Conservation (phyloP, 176 grass and related monocot genomes). For the Hordeum vulgare region DNA sequence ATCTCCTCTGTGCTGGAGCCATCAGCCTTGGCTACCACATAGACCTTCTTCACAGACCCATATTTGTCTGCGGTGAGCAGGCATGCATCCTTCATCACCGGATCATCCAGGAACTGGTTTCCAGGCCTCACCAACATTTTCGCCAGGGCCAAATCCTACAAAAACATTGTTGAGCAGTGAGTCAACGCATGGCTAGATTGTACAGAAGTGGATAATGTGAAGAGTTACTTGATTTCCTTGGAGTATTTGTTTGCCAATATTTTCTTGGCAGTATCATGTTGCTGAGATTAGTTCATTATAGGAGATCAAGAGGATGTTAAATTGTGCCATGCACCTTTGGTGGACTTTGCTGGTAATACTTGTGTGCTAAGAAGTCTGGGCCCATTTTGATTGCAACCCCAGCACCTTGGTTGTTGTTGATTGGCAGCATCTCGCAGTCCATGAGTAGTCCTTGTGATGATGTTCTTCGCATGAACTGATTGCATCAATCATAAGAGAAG, state of each 20-base stretch:
- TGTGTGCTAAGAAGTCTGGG: conserved; percentile 25
- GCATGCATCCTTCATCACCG: conserved; percentile 12
- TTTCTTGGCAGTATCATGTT: background rate
- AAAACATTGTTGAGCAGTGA: too few relatives aligned
- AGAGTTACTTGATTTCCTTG: background rate
- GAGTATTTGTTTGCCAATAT: background rate
- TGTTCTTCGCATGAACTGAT: conserved; percentile 31
- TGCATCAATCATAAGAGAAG: background rate
- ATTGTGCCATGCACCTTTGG: background rate
- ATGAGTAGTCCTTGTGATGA: background rate
- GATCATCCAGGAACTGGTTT: conserved; percentile 23
- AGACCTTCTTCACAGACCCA: conserved; percentile 27
- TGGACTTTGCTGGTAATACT: conserved; percentile 29
- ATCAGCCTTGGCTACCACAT: conserved; percentile 37
- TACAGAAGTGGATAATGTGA: too few relatives aligned
- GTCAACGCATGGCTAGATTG: too few relatives aligned
- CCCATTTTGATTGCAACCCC: conserved; percentile 9
- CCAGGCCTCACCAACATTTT: conserved; percentile 35
- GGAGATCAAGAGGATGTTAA: background rate
- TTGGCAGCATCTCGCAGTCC: conserved; percentile 20
- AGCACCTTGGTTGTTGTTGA: background rate
- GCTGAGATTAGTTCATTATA: background rate
- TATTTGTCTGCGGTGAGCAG: conserved; percentile 23
- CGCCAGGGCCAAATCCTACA: conserved; percentile 33
- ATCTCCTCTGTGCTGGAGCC: conserved; percentile 22